A percentile compares a stretch with the other conserved stretches of the same genome.
phyloP scores from a whole-genome alignment of 768 basidiomycete genomes.

The Grammothele lineata region DNA sequence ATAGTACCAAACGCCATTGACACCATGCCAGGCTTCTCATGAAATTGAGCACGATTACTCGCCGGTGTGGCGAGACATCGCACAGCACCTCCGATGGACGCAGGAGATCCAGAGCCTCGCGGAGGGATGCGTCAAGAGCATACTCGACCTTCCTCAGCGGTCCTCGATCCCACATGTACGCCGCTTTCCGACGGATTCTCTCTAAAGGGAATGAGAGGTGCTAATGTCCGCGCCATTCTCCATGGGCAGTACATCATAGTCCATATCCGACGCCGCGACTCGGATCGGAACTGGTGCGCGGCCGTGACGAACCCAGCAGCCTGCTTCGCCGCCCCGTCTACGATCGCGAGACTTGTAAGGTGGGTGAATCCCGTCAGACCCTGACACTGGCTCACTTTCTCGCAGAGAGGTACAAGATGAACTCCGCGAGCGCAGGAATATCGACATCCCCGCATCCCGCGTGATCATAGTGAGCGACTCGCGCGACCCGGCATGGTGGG shows the following conservation, averaged over 20 bases:
- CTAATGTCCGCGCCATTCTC: no score
- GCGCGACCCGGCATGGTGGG: conserved; percentile 32
- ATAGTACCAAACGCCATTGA: conserved; percentile 21
- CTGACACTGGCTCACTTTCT: no score
- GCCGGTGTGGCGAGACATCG: conserved; percentile 32
- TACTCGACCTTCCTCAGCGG: conserved; percentile 17
- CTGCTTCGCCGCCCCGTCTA: conserved; percentile 34
- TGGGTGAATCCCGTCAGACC: no score
- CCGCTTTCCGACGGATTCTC: not conserved
- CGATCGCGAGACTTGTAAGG: conserved; percentile 23
- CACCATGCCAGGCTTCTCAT: conserved; percentile 28
- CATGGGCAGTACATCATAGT: conserved; percentile 26
- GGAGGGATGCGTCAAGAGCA: conserved; percentile 23
- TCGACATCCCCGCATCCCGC: conserved; percentile 15
- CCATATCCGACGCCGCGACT: conserved; percentile 31
- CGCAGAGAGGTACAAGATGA: conserved; percentile 32
- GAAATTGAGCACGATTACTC: conserved; percentile 24
- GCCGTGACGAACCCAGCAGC: conserved; percentile 19
- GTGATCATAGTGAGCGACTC: conserved; percentile 41
- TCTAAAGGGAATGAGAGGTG: no score
- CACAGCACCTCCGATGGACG: conserved; percentile 29
- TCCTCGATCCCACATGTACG: conserved; percentile 28
- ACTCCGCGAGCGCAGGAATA: conserved; percentile 20
- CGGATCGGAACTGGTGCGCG: conserved; percentile 29
- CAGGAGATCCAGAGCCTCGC: conserved; percentile 22